Evolutionary conservation across 202 grass and related monocot genomes (phyloP).

Genomic region (Brachypodium distachyon): DNA sequence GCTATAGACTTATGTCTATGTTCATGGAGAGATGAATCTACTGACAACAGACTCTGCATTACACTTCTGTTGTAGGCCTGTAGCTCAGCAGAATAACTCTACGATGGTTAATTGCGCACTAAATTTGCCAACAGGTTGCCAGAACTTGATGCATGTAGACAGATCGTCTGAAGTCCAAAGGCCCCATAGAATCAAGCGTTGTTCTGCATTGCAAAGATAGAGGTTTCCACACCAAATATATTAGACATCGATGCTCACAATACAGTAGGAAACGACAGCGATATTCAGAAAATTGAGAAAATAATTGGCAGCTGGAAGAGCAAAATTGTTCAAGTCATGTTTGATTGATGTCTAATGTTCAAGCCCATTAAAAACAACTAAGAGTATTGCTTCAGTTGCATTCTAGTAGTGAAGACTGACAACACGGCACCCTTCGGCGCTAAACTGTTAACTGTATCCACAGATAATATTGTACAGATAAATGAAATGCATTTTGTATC

Average conservation of each 20-base stretch:
- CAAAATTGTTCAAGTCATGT: neutral
- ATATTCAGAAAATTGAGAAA: neutral
- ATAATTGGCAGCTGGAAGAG: neutral
- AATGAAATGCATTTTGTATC: neutral
- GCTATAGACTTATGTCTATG: neutral
- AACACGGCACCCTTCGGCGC: neutral
- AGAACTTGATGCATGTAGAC: neutral
- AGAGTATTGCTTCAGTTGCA: neutral
- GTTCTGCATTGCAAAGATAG: constrained; percentile 2
- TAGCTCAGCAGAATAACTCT: neutral
- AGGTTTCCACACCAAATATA: neutral
- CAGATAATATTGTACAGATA: neutral
- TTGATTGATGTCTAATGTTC: neutral
- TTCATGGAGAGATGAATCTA: constrained; percentile 9
- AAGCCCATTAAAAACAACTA: neutral
- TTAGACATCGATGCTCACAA: neutral
- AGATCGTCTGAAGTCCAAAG: neutral
- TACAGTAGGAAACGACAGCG: neutral
- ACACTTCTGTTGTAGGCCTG: no score
- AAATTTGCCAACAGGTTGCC: neutral
- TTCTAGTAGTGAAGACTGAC: neutral
- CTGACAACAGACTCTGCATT: no score
- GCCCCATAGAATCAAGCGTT: neutral
- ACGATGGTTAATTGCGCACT: neutral
- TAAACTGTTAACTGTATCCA: neutral